A percentile compares a stretch with the other conserved stretches of the same genome.
These are phyloP conservation scores for Xylaria sp. DNA, from an alignment of 2,329 filamentous ascomycete genomes.

Conservation along the genomic window DNA sequence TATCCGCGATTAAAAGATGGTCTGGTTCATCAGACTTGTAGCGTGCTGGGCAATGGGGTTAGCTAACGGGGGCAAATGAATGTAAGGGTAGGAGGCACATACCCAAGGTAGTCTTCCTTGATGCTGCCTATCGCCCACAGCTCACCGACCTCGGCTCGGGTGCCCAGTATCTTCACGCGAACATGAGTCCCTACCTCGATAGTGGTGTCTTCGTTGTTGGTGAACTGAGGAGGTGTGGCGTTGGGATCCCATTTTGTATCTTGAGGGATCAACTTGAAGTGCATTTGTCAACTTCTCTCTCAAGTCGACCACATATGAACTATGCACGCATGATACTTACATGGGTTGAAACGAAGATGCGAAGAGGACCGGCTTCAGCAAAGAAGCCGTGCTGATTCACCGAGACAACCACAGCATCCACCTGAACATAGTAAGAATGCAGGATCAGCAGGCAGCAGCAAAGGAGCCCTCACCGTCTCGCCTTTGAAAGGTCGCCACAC, in stretches of 20 bases:
- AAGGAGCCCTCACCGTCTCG: slow-evolving; percentile 76
- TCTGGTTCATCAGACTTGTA: slow-evolving; percentile 34
- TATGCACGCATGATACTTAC: slow-evolving; percentile 56
- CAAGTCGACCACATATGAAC: background rate
- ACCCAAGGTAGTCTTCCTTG: slow-evolving; percentile 81
- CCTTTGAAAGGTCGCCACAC: slow-evolving; percentile 98
- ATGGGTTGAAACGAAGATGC: slow-evolving; percentile 80
- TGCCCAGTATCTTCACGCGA: slow-evolving; percentile 91
- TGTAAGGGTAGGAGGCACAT: slow-evolving; percentile 30
- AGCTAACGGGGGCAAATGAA: slow-evolving; percentile 8
- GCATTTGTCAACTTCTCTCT: slow-evolving; percentile 35
- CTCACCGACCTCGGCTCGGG: slow-evolving; percentile 88
- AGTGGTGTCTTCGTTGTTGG: slow-evolving; percentile 90
- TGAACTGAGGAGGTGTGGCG: slow-evolving; percentile 94
- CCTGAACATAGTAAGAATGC: slow-evolving; percentile 56
- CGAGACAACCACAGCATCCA: slow-evolving; percentile 90
- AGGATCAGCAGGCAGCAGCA: slow-evolving; percentile 18
- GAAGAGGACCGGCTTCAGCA: slow-evolving; percentile 77
- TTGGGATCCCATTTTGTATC: slow-evolving; percentile 96
- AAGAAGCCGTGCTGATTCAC: slow-evolving; percentile 95
- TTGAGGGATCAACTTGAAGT: slow-evolving; percentile 77
- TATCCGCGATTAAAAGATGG: slow-evolving; percentile 6
- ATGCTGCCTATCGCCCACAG: slow-evolving; percentile 99
- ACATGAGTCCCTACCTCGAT: slow-evolving; percentile 95
- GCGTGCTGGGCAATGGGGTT: slow-evolving; percentile 30